Base-by-base conservation (phyloP, 805 yeast genomes). In the Torulaspora indica region DNA sequence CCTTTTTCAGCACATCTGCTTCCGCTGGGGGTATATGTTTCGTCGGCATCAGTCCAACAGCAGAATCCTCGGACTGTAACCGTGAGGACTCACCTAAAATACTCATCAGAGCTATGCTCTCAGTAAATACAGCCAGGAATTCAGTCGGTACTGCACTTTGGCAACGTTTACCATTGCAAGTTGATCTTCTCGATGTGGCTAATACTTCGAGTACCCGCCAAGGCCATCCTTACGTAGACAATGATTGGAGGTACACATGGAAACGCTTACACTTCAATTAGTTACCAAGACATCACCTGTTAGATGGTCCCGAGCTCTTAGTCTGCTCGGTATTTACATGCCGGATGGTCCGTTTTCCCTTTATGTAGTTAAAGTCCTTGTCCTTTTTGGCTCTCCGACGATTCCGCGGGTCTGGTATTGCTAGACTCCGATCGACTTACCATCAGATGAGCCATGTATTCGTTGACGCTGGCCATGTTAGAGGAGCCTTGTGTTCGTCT, bases 371-470 rank as follows among this genome's bases (percentile, higher is more conserved):
- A 31, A 14, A 30, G 22, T 13, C 22, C 23, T 23, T 30, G 35
- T 13, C 15, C 10, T 22, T 24, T n/a, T 8, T 8, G 22, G n/a
- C 32, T 33, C n/a, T 15, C 23, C 8, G 27, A 9, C 14, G 29
- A 17, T n/a, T 29, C 36, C 10, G 27, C 12, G 8, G 40, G 40
- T 20, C 29, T 40, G 28, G 18, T 38, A 20, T 43, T 42, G 23
- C 47, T 48, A 3, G 54, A 40, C 24, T 50, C 48, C 2, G 62
- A 52, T 15, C 43, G 45, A 34, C 51, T 51, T 8, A 55, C 49
- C 46, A 56, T 57, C 25, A 58, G 37, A 14, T 54, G 58, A 4
- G 61, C 58, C 58, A 60, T 54, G 40, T 56, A 56, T 17, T 52
- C 56, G 43, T 53, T 57, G 17, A 57, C 37, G 32, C 47, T 42